phyloP scores from a whole-genome alignment of 2,329 filamentous ascomycete species.

The Aureobasidium sp. region DNA sequence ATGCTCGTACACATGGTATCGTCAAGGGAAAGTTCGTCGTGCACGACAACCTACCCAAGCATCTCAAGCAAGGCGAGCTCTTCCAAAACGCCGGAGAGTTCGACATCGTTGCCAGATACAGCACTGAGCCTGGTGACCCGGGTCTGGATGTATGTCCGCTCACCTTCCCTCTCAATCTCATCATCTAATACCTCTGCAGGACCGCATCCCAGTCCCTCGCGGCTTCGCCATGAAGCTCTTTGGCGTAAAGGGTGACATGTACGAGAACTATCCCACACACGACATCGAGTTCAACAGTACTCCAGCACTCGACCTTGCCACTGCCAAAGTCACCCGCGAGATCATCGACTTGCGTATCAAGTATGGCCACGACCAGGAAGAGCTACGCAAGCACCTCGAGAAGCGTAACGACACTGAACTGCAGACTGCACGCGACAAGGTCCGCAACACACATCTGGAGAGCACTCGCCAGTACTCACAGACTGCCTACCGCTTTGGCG shows the following conservation, averaged over 20 bases:
- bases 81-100: conserved; percentile 30
- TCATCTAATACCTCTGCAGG: conserved; percentile 17
- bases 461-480: conserved; percentile 39
- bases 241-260: conserved; percentile 39
- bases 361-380: conserved; percentile 31
- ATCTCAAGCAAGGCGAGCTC: conserved; percentile 38
- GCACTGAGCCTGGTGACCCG: conserved; percentile 33
- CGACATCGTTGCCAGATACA: conserved; percentile 33
- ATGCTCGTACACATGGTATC: conserved; percentile 42
- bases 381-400: conserved; percentile 38
- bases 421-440: conserved; percentile 34
- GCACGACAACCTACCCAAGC: conserved; percentile 34
- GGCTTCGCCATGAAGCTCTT: conserved; percentile 47
- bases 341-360: conserved; percentile 38
- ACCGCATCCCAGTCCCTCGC: conserved; percentile 39
- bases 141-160: conserved; percentile 28
- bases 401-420: conserved; percentile 32
- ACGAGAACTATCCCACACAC: conserved; percentile 33
- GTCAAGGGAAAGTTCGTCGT: conserved; percentile 43
- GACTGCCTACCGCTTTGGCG: conserved; percentile 42
- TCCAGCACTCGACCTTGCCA: conserved; percentile 41
- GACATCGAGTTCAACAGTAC: conserved; percentile 47
- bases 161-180: neutral
- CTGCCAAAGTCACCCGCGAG: conserved; percentile 40
- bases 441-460: conserved; percentile 36